Conservation (phyloP, 2,329 filamentous ascomycete species). For the Graphilbum fragrans region DNA sequence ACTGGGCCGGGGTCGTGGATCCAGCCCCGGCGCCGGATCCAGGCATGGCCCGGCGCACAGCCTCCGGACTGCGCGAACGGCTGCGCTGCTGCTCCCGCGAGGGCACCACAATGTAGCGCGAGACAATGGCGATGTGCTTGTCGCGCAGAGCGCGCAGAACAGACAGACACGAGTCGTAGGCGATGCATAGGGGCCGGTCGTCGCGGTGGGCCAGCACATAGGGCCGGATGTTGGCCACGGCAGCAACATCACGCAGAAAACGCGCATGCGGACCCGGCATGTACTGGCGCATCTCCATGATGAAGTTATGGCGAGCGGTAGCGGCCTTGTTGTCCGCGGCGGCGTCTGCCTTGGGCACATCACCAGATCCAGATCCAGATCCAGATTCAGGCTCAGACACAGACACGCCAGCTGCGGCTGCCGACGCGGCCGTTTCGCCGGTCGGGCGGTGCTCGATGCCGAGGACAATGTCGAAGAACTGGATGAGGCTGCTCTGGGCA, state of each 20-base stretch:
- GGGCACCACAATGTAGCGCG: slow-evolving; percentile 87
- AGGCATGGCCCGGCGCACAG: slow-evolving; percentile 17
- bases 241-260: slow-evolving; percentile 70
- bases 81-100: slow-evolving; percentile 59
- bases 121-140: slow-evolving; percentile 93
- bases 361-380: no score
- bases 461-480: slow-evolving; percentile 91
- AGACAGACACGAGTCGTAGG: slow-evolving; percentile 81
- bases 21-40: no score
- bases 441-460: slow-evolving; percentile 86
- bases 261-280: slow-evolving; percentile 90
- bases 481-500: slow-evolving; percentile 90
- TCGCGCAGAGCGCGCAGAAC: slow-evolving; percentile 63
- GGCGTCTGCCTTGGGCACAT: slow-evolving; percentile 20
- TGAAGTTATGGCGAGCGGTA: slow-evolving; percentile 64
- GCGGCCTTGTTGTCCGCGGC: slow-evolving; percentile 1
- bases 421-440: slow-evolving; percentile 45
- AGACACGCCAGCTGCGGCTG: slow-evolving; percentile 25
- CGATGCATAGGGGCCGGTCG: slow-evolving; percentile 57
- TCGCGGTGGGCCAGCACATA: slow-evolving; percentile 54
- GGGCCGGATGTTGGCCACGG: slow-evolving; percentile 74
- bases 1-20: not conserved
- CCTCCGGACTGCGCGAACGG: slow-evolving; percentile 44
- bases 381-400: no score
- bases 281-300: slow-evolving; percentile 91